These are phyloP conservation scores for Fereydounia khargensis DNA, from an alignment of 1,284 basidiomycete species.

Conservation along the genomic window DNA sequence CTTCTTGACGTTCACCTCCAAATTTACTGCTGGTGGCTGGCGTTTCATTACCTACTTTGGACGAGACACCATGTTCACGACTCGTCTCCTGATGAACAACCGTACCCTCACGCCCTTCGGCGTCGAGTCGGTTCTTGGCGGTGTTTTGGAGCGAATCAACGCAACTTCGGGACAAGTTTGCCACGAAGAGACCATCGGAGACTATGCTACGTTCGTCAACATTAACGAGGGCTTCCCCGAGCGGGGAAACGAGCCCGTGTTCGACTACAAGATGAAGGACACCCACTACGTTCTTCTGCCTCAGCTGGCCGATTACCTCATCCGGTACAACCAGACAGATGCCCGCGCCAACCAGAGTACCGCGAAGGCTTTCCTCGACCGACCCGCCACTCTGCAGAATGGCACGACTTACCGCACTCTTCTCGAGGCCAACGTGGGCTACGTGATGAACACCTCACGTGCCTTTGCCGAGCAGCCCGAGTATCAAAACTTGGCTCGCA, in stretches of 20 bases:
- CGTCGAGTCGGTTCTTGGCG: slow-evolving; percentile 60
- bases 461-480: slow-evolving; percentile 58
- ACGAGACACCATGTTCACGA: slow-evolving; percentile 60
- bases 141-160: slow-evolving; percentile 60
- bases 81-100: slow-evolving; percentile 59
- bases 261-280: slow-evolving; percentile 61
- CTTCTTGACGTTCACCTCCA: slow-evolving; percentile 57
- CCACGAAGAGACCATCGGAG: slow-evolving; percentile 61
- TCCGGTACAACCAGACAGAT: slow-evolving; percentile 39
- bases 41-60: slow-evolving; percentile 59
- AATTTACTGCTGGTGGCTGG: slow-evolving; percentile 62
- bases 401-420: slow-evolving; percentile 58
- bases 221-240: slow-evolving; percentile 58
- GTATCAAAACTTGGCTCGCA: slow-evolving; percentile 54
- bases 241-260: slow-evolving; percentile 59
- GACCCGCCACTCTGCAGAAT: slow-evolving; percentile 58
- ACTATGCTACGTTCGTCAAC: slow-evolving; percentile 55
- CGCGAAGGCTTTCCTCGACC: slow-evolving; percentile 40
- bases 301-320: slow-evolving; percentile 60
- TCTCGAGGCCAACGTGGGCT: slow-evolving; percentile 55
- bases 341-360: slow-evolving; percentile 37
- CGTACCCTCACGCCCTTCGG: slow-evolving; percentile 58
- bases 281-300: slow-evolving; percentile 61
- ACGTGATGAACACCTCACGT: slow-evolving; percentile 51
- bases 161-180: slow-evolving; percentile 59